A percentile compares a stretch with the other conserved stretches of the same genome.
These are phyloP conservation scores for Botrytis pseudocinerea DNA, from an alignment of 2,329 filamentous ascomycete species.

Conservation along the genomic window DNA sequence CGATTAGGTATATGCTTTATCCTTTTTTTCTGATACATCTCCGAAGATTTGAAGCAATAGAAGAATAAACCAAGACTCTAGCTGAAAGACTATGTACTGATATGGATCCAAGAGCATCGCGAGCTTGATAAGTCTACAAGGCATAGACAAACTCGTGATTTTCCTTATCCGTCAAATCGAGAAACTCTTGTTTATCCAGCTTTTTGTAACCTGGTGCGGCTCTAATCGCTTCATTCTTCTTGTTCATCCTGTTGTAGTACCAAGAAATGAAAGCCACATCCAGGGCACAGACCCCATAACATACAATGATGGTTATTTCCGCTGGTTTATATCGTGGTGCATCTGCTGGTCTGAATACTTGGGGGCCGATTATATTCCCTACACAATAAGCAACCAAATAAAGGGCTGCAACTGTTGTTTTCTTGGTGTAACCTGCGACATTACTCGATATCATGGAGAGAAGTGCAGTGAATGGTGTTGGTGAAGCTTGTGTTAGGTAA, in stretches of 20 bases:
- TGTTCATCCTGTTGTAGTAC: slow-evolving; percentile 36
- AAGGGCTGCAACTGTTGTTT: slow-evolving; percentile 50
- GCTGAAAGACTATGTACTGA: neutral
- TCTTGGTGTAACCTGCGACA: slow-evolving; percentile 51
- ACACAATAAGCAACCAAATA: slow-evolving; percentile 51
- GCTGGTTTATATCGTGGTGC: slow-evolving; percentile 46
- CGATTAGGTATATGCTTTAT: neutral
- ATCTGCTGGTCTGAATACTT: slow-evolving; percentile 45
- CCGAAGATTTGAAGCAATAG: neutral
- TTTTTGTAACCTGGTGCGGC: slow-evolving; percentile 34
- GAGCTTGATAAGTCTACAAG: slow-evolving; percentile 27
- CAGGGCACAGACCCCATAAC: slow-evolving; percentile 30
- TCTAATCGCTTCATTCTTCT: slow-evolving; percentile 33
- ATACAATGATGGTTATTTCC: slow-evolving; percentile 50
- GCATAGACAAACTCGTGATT: slow-evolving; percentile 41
- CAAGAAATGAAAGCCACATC: slow-evolving; percentile 35
- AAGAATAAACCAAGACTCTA: neutral
- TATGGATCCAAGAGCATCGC: neutral
- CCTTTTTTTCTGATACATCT: neutral
- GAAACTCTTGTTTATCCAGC: slow-evolving; percentile 39
- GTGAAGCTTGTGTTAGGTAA: slow-evolving; percentile 56
- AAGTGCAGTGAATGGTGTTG: slow-evolving; percentile 47
- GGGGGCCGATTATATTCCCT: slow-evolving; percentile 53
- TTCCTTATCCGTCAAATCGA: slow-evolving; percentile 40
- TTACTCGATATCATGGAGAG: slow-evolving; percentile 46